Evolutionary conservation across 2,329 filamentous ascomycete species (phyloP).

Genomic region (Colletotrichum sp.): DNA sequence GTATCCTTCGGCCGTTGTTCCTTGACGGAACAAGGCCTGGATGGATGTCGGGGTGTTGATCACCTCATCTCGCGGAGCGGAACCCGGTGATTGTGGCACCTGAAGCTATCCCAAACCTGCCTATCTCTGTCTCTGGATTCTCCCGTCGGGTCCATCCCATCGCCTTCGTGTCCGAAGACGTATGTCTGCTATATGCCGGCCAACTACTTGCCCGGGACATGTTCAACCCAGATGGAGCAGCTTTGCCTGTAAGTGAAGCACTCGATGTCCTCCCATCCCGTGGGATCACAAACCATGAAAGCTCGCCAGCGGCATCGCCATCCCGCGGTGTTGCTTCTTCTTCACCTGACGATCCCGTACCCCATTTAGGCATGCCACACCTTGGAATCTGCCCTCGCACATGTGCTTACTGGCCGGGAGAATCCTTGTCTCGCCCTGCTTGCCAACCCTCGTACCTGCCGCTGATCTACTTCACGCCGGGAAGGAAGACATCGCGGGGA

Average conservation of each 20-base stretch:
- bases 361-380: neutral
- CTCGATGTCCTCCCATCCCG: neutral
- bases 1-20: neutral
- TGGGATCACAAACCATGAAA: conserved; percentile 2
- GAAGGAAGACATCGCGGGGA: neutral
- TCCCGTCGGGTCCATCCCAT: neutral
- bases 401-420: neutral
- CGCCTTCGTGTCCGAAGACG: neutral
- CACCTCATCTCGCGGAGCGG: neutral
- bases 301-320: neutral
- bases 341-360: neutral
- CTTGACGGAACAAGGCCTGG: neutral
- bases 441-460: neutral
- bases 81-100: neutral
- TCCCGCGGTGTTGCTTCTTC: neutral
- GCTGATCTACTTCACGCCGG: neutral
- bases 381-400: neutral
- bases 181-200: neutral
- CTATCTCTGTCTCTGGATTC: neutral
- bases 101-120: neutral
- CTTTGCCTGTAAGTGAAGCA: neutral
- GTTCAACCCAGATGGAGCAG: neutral
- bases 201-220: neutral
- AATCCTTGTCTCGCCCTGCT: neutral
- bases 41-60: neutral